Evolutionary conservation across 106 monocot species (phyloP).

Genomic region (Alisma plantagoaquatica): DNA sequence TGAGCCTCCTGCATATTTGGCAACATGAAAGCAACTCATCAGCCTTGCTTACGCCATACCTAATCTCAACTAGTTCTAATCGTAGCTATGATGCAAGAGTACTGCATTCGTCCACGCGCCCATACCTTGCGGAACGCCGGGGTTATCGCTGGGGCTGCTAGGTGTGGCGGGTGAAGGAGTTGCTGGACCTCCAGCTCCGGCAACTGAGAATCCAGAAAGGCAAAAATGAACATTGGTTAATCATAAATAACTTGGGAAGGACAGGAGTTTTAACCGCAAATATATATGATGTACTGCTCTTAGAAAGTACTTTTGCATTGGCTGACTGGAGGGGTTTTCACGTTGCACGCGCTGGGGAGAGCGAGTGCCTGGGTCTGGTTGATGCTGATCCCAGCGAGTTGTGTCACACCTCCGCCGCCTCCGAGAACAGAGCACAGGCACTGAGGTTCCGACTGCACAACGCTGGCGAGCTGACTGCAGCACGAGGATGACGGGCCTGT

Average conservation of each 20-base stretch:
- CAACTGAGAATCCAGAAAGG: too few relatives aligned
- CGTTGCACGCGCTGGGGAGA: slow-evolving; percentile 1
- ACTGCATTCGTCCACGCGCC: too few relatives aligned
- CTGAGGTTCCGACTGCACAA: background rate
- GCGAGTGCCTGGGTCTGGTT: slow-evolving; percentile 1
- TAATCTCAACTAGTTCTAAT: too few relatives aligned
- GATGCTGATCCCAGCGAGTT: background rate
- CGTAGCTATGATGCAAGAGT: too few relatives aligned
- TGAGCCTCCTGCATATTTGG: too few relatives aligned
- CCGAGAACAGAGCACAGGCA: background rate
- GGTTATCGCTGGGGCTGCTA: background rate
- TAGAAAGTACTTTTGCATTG: slow-evolving; percentile 1
- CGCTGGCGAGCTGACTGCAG: background rate
- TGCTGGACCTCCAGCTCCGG: background rate
- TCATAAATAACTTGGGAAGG: background rate
- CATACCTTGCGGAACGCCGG: too few relatives aligned
- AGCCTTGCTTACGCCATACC: too few relatives aligned
- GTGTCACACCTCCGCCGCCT: background rate
- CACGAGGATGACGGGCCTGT: background rate
- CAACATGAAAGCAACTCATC: too few relatives aligned
- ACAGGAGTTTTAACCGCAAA: too few relatives aligned
- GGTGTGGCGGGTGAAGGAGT: background rate
- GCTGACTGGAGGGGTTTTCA: slow-evolving; percentile 1
- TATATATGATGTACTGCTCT: too few relatives aligned
- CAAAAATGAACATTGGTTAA: background rate